These are phyloP conservation scores for Fusarium protoensiforme DNA, from an alignment of 2,329 filamentous ascomycete species.

Conservation along the genomic window DNA sequence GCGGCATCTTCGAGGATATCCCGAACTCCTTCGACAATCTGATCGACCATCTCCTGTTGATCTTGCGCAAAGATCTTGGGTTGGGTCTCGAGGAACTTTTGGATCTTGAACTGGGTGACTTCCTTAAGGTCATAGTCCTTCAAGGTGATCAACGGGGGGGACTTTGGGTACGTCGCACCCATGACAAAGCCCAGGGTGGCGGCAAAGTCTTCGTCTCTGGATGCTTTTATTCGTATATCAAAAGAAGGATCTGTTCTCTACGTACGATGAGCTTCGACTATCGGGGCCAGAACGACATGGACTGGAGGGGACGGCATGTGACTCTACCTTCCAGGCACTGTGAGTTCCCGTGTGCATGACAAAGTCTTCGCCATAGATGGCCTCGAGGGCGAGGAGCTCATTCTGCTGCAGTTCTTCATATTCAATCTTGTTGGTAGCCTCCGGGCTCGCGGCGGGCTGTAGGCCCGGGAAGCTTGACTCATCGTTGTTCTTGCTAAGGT, in stretches of 20 bases:
- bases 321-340: conserved; percentile 83
- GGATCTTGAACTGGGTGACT: conserved; percentile 76
- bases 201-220: conserved; percentile 76
- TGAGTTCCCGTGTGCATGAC: conserved; percentile 76
- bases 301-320: conserved; percentile 22
- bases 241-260: conserved; percentile 86
- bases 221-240: conserved; percentile 80
- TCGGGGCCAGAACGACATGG: conserved; percentile 17
- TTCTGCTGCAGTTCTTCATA: conserved; percentile 89
- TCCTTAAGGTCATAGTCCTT: conserved; percentile 75
- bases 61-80: conserved; percentile 64
- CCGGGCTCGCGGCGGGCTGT: conserved; percentile 53
- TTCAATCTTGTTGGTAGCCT: conserved; percentile 62
- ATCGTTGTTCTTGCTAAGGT: conserved; percentile 54
- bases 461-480: conserved; percentile 65
- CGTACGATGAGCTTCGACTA: conserved; percentile 34
- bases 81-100: conserved; percentile 69
- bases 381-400: conserved; percentile 85
- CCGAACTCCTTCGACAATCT: conserved; percentile 75
- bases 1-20: conserved; percentile 89
- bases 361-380: conserved; percentile 93
- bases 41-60: conserved; percentile 70
- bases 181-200: conserved; percentile 82
- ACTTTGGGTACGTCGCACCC: conserved; percentile 91
- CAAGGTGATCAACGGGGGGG: conserved; percentile 77